Conservation (phyloP, 1,139 yeast genomes). For the Debaryomyces subglobosus region DNA sequence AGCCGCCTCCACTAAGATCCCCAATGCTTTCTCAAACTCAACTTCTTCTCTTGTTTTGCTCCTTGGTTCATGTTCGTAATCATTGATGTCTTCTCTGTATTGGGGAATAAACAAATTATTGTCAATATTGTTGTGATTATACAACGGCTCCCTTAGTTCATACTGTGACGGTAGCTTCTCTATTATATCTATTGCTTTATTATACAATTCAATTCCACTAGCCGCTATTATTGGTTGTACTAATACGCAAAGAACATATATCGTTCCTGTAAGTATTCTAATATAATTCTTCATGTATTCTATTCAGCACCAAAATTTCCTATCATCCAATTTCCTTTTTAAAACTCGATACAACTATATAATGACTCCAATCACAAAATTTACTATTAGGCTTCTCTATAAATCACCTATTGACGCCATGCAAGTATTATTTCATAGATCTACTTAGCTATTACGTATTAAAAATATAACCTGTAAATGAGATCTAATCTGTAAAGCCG, state of each 20-base stretch:
- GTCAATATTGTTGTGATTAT: slow-evolving; percentile 27
- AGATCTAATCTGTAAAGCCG: not conserved
- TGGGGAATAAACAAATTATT: slow-evolving; percentile 29
- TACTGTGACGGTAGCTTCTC: slow-evolving; percentile 9
- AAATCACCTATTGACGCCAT: not conserved
- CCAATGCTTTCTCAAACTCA: slow-evolving; percentile 16
- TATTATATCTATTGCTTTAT: slow-evolving; percentile 13
- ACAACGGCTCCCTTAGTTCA: slow-evolving; percentile 15
- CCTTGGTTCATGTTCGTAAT: slow-evolving; percentile 15
- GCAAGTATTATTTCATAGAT: not conserved
- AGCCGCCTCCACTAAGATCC: slow-evolving; percentile 26
- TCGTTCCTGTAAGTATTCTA: not conserved
- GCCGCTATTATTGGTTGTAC: not conserved
- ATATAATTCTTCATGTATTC: not conserved
- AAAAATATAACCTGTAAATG: slow-evolving; percentile 1
- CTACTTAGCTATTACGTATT: not conserved
- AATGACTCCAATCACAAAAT: not conserved
- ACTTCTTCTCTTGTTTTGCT: slow-evolving; percentile 8
- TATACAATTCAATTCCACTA: slow-evolving; percentile 9
- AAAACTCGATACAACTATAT: not conserved
- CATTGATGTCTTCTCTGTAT: slow-evolving; percentile 16
- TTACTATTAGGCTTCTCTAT: not conserved
- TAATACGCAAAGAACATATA: not conserved
- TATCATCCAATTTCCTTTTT: not conserved
- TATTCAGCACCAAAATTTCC: not conserved